Base-by-base conservation (phyloP, 2,329 filamentous ascomycete genomes). In the Trematosphaeria pertusa region DNA sequence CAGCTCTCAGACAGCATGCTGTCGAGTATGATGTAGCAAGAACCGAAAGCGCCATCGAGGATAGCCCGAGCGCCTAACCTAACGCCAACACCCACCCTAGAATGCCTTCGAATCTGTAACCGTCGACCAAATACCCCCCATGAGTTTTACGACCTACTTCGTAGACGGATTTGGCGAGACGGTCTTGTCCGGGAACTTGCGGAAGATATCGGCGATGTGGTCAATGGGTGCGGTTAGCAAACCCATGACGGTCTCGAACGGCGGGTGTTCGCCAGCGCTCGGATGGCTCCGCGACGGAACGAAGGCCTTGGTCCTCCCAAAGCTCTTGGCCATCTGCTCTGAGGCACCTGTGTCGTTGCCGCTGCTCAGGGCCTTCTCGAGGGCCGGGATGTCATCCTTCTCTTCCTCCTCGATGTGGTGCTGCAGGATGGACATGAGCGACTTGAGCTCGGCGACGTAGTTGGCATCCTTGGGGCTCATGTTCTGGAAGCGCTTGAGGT, bases 181-280 rank as follows among this genome's bases (percentile, higher is more conserved):
- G 37, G 43, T 69, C 43, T 69, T 46, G 19, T 76, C 66, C 2
- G 80, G 80, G 54, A 83, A 86, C 59, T 78, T 80, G 15, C 77
- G 67, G 52, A 85, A 82, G 5, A 83, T 39, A 61, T 86, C 81
- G 28, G 68, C 69, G 22, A 86, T 50, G 48, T 75, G 77, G 61
- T 86, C 84, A 14, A 86, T 70, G 0, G 83, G 83, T 11, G 82
- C 81, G 0, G 78, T 69, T 63, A 86, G 50, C 17, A 86, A 54
- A 0, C 79, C 81, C 46, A 75, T 75, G 0, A 75, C 79, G 0
- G 78, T 81, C 72, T 85, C 81, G 48, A 83, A 85, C 0, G 78
- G 79, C 2, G 81, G 80, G 26, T 76, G 75, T 49, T 81, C 74
- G 0, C 78, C 78, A 2, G 61, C 68, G 18, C 43, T 56, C 3